phyloP scores from a whole-genome alignment of 2,329 filamentous ascomycete genomes.

The Colletotrichum cuscutae region DNA sequence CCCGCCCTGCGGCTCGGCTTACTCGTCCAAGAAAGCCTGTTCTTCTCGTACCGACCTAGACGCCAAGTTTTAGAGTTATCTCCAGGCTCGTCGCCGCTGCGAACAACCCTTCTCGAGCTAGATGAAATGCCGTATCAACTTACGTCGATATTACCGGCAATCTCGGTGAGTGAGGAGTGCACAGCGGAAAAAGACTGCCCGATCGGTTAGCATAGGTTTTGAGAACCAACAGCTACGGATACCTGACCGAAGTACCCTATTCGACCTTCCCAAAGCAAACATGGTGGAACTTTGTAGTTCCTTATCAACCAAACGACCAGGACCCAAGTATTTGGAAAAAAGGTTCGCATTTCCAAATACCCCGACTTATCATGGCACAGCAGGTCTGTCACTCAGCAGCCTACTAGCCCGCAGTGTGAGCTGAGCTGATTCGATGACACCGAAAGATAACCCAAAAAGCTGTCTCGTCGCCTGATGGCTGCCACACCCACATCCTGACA shows the following conservation, averaged over 20 bases:
- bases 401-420: not conserved
- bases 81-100: not conserved
- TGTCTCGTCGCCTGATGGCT: slow-evolving; percentile 7
- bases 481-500: slow-evolving; percentile 9
- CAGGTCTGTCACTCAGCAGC: not conserved
- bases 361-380: slow-evolving; percentile 20
- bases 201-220: slow-evolving; percentile 27
- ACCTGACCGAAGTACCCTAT: slow-evolving; percentile 17
- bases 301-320: slow-evolving; percentile 19
- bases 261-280: slow-evolving; percentile 30
- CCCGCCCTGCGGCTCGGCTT: not conserved
- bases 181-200: not conserved
- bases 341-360: not conserved
- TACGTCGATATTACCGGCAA: slow-evolving; percentile 2
- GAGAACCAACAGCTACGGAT: slow-evolving; percentile 8
- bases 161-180: slow-evolving; percentile 9
- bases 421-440: slow-evolving; percentile 19
- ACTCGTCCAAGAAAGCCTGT: not conserved
- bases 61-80: not conserved
- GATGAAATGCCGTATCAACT: not conserved
- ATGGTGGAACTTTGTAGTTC: slow-evolving; percentile 10
- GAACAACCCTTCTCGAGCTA: not conserved
- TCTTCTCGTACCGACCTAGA: not conserved
- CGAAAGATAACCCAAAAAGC: slow-evolving; percentile 15
- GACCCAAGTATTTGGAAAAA: slow-evolving; percentile 16